Evolutionary conservation across 2,329 filamentous ascomycete genomes (phyloP).

Genomic region (Neurospora crassa): DNA sequence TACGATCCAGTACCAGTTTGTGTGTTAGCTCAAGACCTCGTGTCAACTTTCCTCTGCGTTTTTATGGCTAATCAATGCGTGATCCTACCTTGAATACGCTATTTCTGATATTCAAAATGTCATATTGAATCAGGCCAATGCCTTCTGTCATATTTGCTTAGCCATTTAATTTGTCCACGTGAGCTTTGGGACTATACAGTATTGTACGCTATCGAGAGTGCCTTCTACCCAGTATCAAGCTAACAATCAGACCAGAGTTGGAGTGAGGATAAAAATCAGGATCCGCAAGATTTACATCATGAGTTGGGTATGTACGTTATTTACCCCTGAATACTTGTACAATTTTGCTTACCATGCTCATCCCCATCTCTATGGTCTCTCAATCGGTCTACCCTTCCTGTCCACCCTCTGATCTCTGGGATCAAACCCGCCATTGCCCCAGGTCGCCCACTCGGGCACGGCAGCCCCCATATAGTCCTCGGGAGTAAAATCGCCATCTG

Average conservation of each 20-base stretch:
- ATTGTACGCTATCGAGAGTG: no score
- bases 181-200: no score
- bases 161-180: no score
- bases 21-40: no score
- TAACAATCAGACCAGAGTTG: no score
- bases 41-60: no score
- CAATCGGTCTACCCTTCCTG: slow-evolving; percentile 66
- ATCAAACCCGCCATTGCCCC: slow-evolving; percentile 92
- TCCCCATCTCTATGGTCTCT: slow-evolving; percentile 23
- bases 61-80: no score
- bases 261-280: neutral
- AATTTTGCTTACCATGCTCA: neutral
- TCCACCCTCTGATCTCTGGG: slow-evolving; percentile 81
- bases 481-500: slow-evolving; percentile 63
- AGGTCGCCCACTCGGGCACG: slow-evolving; percentile 89
- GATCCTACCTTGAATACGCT: no score
- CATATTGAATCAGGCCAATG: no score
- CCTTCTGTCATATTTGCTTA: no score
- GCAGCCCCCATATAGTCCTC: slow-evolving; percentile 83
- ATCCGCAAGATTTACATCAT: neutral
- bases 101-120: no score
- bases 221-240: no score
- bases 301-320: neutral
- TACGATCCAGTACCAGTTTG: neutral
- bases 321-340: neutral